These are phyloP conservation scores for Picea glauca DNA, from an alignment of 75 land plant genomes.

Conservation along the genomic window DNA sequence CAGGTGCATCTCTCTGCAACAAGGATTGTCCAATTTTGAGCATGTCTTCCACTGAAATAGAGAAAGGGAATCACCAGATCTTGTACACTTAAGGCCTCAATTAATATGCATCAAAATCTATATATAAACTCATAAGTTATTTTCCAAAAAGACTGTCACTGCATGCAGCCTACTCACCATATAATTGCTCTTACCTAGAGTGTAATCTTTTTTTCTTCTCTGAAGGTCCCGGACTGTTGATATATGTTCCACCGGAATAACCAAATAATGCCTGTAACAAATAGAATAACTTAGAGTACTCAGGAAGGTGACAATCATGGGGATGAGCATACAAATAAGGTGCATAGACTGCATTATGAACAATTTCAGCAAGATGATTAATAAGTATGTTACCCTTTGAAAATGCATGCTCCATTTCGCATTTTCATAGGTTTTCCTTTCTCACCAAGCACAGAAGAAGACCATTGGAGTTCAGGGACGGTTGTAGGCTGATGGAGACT, in stretches of 20 bases:
- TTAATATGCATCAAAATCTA: background rate
- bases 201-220: slow-evolving; percentile 51
- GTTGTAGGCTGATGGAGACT: no score
- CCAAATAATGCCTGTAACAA: slow-evolving; percentile 68
- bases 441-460: no score
- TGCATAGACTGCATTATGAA: background rate
- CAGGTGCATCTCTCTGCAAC: slow-evolving; percentile 63
- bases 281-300: background rate
- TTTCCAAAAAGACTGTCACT: background rate
- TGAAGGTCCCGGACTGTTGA: slow-evolving; percentile 58
- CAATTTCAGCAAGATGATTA: background rate
- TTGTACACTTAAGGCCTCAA: background rate
- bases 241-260: slow-evolving; percentile 72
- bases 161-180: background rate
- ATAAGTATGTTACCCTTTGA: background rate
- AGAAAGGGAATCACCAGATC: slow-evolving; percentile 11
- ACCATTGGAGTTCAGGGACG: no score
- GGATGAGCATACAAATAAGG: background rate
- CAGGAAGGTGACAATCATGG: background rate
- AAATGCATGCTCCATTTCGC: no score
- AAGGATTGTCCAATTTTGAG: slow-evolving; percentile 51
- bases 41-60: slow-evolving; percentile 59
- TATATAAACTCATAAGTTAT: background rate
- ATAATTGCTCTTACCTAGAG: slow-evolving; percentile 36
- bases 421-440: no score